A percentile compares a stretch with the other conserved stretches of the same genome.
Conservation (phyloP, 352 stramenopile species). For the Thalassiosira allenii region DNA sequence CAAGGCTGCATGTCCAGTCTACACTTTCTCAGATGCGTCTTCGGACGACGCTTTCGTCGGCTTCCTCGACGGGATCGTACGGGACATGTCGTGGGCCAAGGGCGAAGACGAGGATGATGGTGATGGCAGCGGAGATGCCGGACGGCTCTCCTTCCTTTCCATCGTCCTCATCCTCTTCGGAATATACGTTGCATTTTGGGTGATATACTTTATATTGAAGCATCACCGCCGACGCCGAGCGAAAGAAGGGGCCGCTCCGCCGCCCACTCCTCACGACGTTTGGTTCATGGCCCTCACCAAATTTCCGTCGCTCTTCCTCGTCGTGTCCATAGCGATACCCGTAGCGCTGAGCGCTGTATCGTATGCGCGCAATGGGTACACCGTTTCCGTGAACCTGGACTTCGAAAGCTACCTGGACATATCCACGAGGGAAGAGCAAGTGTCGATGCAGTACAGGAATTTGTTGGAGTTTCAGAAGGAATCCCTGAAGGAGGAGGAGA, state of each 20-base stretch:
- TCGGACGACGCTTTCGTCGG: slow-evolving; percentile 5
- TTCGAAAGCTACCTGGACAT: slow-evolving; percentile 52
- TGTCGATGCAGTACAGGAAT: slow-evolving; percentile 2
- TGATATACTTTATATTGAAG: slow-evolving; percentile 24
- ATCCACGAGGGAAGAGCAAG: slow-evolving; percentile 26
- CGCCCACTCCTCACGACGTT: slow-evolving; percentile 26
- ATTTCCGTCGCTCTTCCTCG: slow-evolving; percentile 27
- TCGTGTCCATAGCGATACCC: slow-evolving; percentile 32
- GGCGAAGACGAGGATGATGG: background rate
- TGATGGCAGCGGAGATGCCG: background rate
- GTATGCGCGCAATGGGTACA: slow-evolving; percentile 21
- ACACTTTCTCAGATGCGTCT: slow-evolving; percentile 25
- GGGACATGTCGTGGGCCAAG: slow-evolving; percentile 19
- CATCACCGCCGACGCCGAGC: background rate
- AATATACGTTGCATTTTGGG: slow-evolving; percentile 16
- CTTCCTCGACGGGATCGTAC: slow-evolving; percentile 10
- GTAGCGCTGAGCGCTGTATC: slow-evolving; percentile 16
- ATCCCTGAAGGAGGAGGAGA: slow-evolving; percentile 16
- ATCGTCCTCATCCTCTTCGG: slow-evolving; percentile 34
- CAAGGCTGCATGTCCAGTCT: slow-evolving; percentile 15
- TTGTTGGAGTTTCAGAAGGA: slow-evolving; percentile 18
- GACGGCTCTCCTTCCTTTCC: slow-evolving; percentile 30
- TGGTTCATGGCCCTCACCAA: slow-evolving; percentile 40
- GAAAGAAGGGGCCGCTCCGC: background rate
- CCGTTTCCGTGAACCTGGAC: slow-evolving; percentile 40